Evolutionary conservation across 2,329 filamentous ascomycete species (phyloP), one percentile per base, ranked within the genome.

Genomic region (Epichloe sp.): DNA sequence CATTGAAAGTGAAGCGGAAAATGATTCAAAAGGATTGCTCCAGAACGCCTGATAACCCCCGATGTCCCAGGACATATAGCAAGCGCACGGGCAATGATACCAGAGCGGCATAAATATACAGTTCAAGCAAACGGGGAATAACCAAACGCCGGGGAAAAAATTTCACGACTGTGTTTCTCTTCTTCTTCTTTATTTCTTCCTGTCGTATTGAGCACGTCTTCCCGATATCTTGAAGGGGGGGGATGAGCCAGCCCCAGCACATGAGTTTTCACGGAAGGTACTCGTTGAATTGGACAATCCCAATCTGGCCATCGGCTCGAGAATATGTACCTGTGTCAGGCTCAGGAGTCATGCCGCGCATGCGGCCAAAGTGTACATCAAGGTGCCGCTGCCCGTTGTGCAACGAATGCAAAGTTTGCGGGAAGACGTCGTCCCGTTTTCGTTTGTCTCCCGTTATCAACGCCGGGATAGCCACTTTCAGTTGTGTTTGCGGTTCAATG

Each of bases 341-440:
- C 14, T 67, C 65, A 5, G 61, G 57, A 19, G 54, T 58, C 12
- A 60, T 41, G 7, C 62, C 57, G 5, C 59, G 60, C 34, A 56
- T 53, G 21, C 54, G 54, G 19, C 57, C 53, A 37, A 61, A 60
- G 52, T 69, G 64, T 2, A 59, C 50, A 12, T 71, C 68, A 17
- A 60, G 53, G 48, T 67, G 68, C 31, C 69, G 62, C 54, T 67
- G 62, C 3, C 68, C 64, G 40, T 71, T 69, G 58, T 64, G 63
- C 5, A 70, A 59, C 2, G 65, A 60, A 19, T 60, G 57, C 3
- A 54, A 54, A 50, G 55, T 64, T 44, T 67, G 62, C 7, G 57
- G 49, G 47, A 69, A 69, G 50, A 66, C 63, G 11, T 53, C 53
- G 44, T 68, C 65, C 45, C 65, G 66, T 53, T 69, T 69, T 35